phyloP scores from a whole-genome alignment of 2,329 filamentous ascomycete species.

The Periconia sp. region DNA sequence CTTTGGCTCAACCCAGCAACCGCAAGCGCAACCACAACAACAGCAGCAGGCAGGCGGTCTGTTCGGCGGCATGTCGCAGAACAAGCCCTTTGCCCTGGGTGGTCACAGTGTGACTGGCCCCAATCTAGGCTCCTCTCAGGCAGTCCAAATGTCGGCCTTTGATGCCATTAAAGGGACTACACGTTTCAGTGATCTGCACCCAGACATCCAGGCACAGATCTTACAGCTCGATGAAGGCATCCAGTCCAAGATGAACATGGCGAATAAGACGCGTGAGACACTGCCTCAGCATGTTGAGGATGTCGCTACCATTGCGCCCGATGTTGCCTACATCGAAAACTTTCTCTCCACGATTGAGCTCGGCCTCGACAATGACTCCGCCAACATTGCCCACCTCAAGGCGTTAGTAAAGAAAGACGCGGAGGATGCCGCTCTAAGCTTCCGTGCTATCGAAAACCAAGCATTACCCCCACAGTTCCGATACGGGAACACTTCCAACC shows the following conservation, averaged over 20 bases:
- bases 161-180: conserved; percentile 83
- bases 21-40: conserved; percentile 20
- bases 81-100: conserved; percentile 31
- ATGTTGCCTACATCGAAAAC: conserved; percentile 67
- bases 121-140: conserved; percentile 36
- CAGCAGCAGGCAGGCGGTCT: conserved; percentile 34
- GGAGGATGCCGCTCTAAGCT: conserved; percentile 72
- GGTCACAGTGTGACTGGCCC: conserved; percentile 28
- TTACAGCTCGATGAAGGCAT: conserved; percentile 80
- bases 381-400: conserved; percentile 63
- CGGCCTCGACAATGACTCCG: conserved; percentile 67
- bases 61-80: conserved; percentile 42
- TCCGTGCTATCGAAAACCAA: conserved; percentile 76
- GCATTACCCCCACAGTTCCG: conserved; percentile 71
- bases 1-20: conserved; percentile 22
- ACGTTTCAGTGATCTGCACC: conserved; percentile 87
- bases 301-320: conserved; percentile 68
- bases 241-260: conserved; percentile 75
- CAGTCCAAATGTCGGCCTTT: conserved; percentile 34
- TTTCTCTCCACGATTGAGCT: conserved; percentile 69
- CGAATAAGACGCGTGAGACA: conserved; percentile 74
- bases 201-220: conserved; percentile 80
- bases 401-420: conserved; percentile 68
- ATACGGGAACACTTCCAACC: conserved; percentile 52
- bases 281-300: conserved; percentile 67